Conservation (phyloP, 306 rosid genomes). For the Cyclanthera cordifolia region DNA sequence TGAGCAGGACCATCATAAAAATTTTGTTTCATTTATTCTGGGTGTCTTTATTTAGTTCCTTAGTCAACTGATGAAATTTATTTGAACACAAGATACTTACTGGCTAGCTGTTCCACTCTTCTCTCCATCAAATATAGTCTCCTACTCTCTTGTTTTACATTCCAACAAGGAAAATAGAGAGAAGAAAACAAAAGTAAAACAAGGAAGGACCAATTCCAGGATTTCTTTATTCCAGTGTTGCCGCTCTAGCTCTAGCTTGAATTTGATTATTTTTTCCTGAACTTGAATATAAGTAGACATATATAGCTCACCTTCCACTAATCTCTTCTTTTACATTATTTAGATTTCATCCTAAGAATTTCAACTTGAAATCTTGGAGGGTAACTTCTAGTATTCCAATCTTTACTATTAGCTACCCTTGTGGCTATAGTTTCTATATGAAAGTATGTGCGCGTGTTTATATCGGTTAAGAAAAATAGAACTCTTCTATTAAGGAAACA, state of each 20-base stretch:
- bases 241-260: background rate
- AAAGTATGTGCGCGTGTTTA: background rate
- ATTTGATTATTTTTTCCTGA: background rate
- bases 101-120: background rate
- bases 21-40: background rate
- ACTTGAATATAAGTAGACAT: background rate
- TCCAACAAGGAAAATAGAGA: background rate
- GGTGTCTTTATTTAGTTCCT: background rate
- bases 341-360: background rate
- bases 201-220: background rate
- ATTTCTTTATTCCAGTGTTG: background rate
- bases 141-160: background rate
- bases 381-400: background rate
- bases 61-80: background rate
- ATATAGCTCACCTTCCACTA: too few species aligned
- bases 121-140: background rate
- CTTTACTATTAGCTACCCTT: background rate
- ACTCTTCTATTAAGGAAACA: background rate
- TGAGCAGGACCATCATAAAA: too few species aligned
- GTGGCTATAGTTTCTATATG: background rate
- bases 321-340: too few species aligned
- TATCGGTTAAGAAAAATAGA: background rate
- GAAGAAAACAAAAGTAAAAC: background rate
- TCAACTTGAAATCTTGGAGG: background rate
- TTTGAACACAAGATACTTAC: background rate